Conservation (phyloP, 1,139 yeast species). For the Saccharomyces pastorianus region DNA sequence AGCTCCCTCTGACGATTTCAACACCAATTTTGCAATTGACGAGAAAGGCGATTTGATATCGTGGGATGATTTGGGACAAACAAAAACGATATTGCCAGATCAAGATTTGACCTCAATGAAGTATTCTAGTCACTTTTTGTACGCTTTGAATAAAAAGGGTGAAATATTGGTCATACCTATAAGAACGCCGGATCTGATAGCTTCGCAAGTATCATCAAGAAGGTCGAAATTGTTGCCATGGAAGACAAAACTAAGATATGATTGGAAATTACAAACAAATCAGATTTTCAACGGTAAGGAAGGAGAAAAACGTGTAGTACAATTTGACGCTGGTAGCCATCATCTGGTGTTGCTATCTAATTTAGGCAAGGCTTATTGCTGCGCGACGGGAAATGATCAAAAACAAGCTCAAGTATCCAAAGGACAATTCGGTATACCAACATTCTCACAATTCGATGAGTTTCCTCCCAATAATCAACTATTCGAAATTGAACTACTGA, state of each 20-base stretch:
- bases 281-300: constrained; percentile 21
- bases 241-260: constrained; percentile 19
- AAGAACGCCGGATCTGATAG: constrained; percentile 14
- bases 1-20: constrained; percentile 32
- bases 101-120: constrained; percentile 40
- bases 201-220: constrained; percentile 6
- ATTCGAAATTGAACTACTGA: constrained; percentile 26
- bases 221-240: constrained; percentile 24
- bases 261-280: constrained; percentile 19
- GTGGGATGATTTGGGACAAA: constrained; percentile 39
- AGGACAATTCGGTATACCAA: constrained; percentile 83
- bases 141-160: constrained; percentile 49
- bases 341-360: constrained; percentile 60
- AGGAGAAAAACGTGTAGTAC: constrained; percentile 41
- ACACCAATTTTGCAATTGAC: constrained; percentile 54
- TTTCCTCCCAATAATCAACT: constrained; percentile 20
- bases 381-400: constrained; percentile 42
- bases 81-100: constrained; percentile 30
- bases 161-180: constrained; percentile 46
- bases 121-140: constrained; percentile 49
- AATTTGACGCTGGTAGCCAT: constrained; percentile 51
- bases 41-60: constrained; percentile 68
- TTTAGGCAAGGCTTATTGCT: constrained; percentile 56
- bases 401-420: constrained; percentile 34
- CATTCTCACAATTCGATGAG: constrained; percentile 51